phyloP scores from a whole-genome alignment of 192 early-diverging fungal species.

The Polychytrium aggregatum region DNA sequence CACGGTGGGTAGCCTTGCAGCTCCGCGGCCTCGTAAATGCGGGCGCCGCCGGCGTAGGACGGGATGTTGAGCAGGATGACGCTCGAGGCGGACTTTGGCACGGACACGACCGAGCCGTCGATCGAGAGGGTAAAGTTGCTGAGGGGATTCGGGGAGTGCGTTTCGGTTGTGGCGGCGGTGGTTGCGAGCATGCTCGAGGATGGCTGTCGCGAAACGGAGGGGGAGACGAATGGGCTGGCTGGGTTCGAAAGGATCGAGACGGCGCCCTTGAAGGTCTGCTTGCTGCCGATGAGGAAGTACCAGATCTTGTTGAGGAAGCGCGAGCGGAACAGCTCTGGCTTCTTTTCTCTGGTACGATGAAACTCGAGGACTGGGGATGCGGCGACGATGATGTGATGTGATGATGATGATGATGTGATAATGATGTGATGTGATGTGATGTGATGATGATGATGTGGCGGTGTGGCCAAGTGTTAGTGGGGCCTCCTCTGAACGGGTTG shows the following conservation, averaged over 20 bases:
- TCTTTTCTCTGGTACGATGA: constrained; percentile 8
- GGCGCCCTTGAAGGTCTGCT: constrained; percentile 7
- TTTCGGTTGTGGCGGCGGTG: not conserved
- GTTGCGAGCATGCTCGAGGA: not conserved
- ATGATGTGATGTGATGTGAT: too few relatives aligned
- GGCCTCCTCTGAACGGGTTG: too few relatives aligned
- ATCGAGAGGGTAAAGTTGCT: not conserved
- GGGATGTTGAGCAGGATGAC: constrained; percentile 21
- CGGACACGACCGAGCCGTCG: constrained; percentile 2
- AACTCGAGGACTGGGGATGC: constrained; percentile 4
- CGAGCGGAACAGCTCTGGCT: constrained; percentile 14
- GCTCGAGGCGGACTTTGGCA: too few relatives aligned
- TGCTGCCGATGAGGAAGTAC: constrained; percentile 13
- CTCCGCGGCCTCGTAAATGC: constrained; percentile 17
- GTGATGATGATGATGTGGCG: too few relatives aligned
- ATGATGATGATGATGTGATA: too few relatives aligned
- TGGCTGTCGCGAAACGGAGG: not conserved
- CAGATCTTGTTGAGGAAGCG: constrained; percentile 17
- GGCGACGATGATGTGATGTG: too few relatives aligned
- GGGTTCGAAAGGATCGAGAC: constrained; percentile 4
- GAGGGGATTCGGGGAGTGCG: not conserved
- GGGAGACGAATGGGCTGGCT: not conserved
- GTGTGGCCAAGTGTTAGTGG: too few relatives aligned
- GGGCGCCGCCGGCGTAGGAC: constrained; percentile 21
- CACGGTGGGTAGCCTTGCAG: constrained; percentile 11